Evolutionary conservation across 164 flowering plant genomes (phyloP).

Genomic region (Vitis vinifera): DNA sequence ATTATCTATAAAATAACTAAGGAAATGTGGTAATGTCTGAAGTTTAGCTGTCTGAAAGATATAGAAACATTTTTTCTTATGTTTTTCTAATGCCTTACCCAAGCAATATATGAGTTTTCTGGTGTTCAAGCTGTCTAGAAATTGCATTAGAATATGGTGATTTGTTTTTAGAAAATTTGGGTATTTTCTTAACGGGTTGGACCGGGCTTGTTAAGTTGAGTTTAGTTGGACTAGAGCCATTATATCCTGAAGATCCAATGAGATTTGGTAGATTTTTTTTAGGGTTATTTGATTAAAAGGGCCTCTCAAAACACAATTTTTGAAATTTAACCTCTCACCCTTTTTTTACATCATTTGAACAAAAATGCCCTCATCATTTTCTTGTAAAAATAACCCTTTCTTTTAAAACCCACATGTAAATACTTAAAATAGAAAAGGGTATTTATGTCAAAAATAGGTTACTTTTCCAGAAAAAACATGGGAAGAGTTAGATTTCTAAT

Average conservation of each 20-base stretch:
- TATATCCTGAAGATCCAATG: constrained; percentile 1
- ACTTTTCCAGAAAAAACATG: too few species aligned
- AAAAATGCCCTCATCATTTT: too few species aligned
- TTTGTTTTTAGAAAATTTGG: background rate
- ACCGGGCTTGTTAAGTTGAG: background rate
- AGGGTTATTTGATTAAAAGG: too few species aligned
- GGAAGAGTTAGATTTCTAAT: too few species aligned
- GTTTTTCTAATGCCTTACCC: background rate
- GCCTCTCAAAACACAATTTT: too few species aligned
- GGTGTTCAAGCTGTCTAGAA: background rate
- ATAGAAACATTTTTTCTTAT: background rate
- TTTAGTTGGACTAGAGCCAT: too few species aligned
- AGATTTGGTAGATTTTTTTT: constrained; percentile 17
- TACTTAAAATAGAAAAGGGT: too few species aligned
- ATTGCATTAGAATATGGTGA: background rate
- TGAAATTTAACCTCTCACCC: too few species aligned
- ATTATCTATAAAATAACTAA: background rate
- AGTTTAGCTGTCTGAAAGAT: background rate
- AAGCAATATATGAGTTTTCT: background rate
- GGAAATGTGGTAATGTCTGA: background rate
- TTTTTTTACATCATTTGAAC: too few species aligned
- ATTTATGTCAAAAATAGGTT: too few species aligned
- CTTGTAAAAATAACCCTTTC: too few species aligned
- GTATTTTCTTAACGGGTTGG: background rate
- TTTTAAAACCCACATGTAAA: too few species aligned